These are phyloP conservation scores for bread wheat (Triticum aestivum) DNA, from an alignment of 176 grass and related monocot genomes.

Conservation along the genomic window DNA sequence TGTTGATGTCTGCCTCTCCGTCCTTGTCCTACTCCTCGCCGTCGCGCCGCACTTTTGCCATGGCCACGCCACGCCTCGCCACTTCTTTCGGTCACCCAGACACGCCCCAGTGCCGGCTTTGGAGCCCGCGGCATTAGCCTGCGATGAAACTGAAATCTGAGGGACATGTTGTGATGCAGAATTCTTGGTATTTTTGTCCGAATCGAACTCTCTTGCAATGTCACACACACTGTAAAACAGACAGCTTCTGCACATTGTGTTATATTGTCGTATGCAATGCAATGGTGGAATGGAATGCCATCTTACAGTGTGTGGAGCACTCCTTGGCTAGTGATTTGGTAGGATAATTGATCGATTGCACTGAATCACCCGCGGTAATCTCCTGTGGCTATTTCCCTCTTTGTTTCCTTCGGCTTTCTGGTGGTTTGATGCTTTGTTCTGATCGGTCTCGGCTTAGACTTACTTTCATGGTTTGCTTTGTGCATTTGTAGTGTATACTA, in stretches of 20 bases:
- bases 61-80: no score
- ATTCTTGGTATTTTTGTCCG: neutral
- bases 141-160: slow-evolving; percentile 26
- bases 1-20: neutral
- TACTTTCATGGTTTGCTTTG: neutral
- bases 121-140: slow-evolving; percentile 17
- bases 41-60: neutral
- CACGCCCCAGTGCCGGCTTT: slow-evolving; percentile 19
- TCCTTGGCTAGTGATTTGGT: neutral
- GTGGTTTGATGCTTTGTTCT: neutral
- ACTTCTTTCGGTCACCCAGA: neutral
- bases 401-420: neutral
- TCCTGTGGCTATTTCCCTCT: neutral
- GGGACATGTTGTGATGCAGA: neutral
- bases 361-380: neutral
- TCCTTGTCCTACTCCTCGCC: neutral
- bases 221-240: neutral
- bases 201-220: neutral
- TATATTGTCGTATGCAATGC: neutral
- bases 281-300: neutral
- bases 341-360: neutral
- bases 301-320: neutral
- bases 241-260: neutral
- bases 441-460: neutral
- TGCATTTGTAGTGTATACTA: neutral